Evolutionary conservation across 371 early-diverging fungal species (phyloP), one percentile per base, ranked within the genome.

Genomic region (Mortierella sp.): DNA sequence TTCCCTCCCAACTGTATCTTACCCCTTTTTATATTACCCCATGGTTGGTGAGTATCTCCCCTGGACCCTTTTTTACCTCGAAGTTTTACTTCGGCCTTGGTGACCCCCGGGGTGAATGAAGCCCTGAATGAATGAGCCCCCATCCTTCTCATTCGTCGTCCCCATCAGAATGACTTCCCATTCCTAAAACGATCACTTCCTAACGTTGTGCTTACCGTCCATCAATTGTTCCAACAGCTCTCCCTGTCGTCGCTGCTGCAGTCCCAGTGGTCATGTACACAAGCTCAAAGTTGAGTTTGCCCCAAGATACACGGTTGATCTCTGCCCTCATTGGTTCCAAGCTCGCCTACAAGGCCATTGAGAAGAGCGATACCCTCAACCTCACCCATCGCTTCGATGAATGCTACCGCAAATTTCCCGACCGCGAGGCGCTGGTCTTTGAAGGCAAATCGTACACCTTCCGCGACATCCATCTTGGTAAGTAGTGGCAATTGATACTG

Each of bases 381-480:
- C 10, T 72, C 9, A 76, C 66, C 22, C 65, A 69, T 64, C 80
- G 76, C 13, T 76, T 80, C 37, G 73, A 76, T 0, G 76, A 71
- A 41, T n/a, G 61, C 43, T 80, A 69, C 70, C 70, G 58, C 65
- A 76, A 76, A 45, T 14, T 68, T 44, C 80, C 80, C 16, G 55
- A 76, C 64, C 76, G 76, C n/a, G 80, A 72, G 55, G 80, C 76
- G 0, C n/a, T 80, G 69, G 70, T 80, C 58, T 80, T 80, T 73
- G 80, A 80, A 52, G 80, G 80, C 63, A 71, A 58, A 34, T 76
- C 76, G 47, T 80, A 80, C 52, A 71, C 73, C 2, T 80, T 40
- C 52, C 73, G 76, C 29, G 80, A 80, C 11, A 73, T 80, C 24
- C 69, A 80, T 13, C 70, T 58, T 26, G 80, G 80, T 80, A 76